Percentiles rank a stretch among this genome's conserved stretches.
Conservation (phyloP, 306 rosid genomes). For the Alnus rubra region DNA sequence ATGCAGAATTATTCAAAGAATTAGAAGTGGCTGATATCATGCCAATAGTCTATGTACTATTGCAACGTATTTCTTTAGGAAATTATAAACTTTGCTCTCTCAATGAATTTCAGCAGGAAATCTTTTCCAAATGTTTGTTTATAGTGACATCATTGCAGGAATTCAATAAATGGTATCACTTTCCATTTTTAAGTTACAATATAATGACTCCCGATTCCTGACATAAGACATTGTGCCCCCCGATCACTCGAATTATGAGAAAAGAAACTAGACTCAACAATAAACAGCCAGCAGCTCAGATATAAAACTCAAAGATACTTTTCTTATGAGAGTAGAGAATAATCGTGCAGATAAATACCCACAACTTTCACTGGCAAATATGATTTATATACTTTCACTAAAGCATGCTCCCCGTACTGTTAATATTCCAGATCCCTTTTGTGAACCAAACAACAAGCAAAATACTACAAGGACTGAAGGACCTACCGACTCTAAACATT, state of each 20-base stretch:
- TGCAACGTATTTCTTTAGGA: not conserved
- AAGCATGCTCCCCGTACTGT: conserved; percentile 8
- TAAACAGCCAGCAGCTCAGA: no score
- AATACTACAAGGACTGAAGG: conserved; percentile 11
- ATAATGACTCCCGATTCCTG: not conserved
- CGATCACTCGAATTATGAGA: not conserved
- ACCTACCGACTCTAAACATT: conserved; percentile 17
- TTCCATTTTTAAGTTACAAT: not conserved
- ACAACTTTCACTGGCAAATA: not conserved
- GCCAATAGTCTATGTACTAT: not conserved
- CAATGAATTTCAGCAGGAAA: not conserved
- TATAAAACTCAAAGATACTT: not conserved
- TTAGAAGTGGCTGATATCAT: not conserved
- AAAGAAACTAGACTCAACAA: not conserved
- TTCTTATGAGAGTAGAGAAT: not conserved
- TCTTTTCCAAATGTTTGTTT: not conserved
- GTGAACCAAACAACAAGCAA: conserved; percentile 4
- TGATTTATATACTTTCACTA: conserved; percentile 1
- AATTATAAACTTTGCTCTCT: not conserved
- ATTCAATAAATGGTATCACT: not conserved
- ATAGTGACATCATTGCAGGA: not conserved
- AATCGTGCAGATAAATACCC: not conserved
- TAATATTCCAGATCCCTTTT: conserved; percentile 2
- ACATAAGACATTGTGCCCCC: not conserved
- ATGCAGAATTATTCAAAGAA: not conserved